These are phyloP conservation scores for Alternaria gansuensis DNA, from an alignment of 2,329 filamentous ascomycete genomes.

Conservation along the genomic window DNA sequence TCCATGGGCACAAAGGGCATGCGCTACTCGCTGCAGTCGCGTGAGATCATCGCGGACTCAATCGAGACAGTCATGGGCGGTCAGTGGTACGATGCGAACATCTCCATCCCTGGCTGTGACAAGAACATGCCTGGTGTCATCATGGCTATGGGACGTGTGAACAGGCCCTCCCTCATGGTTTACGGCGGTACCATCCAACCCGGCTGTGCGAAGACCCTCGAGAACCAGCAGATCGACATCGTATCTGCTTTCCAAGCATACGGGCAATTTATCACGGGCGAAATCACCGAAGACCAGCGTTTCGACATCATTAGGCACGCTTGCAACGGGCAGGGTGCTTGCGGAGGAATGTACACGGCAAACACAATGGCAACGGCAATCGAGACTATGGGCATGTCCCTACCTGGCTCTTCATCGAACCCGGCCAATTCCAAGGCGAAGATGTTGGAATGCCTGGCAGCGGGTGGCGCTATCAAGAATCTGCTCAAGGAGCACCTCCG, in stretches of 20 bases:
- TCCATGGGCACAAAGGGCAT: conserved; percentile 98
- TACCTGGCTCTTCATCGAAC: conserved; percentile 62
- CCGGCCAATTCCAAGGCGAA: conserved; percentile 62
- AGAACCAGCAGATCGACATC: conserved; percentile 83
- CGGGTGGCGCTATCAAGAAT: conserved; percentile 61
- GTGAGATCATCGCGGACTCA: conserved; percentile 96
- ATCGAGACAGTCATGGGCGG: conserved; percentile 99
- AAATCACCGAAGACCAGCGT: conserved; percentile 89
- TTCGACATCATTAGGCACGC: conserved; percentile 95
- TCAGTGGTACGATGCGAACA: conserved; percentile 98
- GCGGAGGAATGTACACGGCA: conserved; percentile 77
- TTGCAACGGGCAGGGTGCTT: conserved; percentile 83
- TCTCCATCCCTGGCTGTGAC: conserved; percentile 96
- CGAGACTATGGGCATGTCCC: conserved; percentile 61
- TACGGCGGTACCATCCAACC: conserved; percentile 95
- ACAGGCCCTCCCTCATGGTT: conserved; percentile 95
- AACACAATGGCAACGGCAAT: conserved; percentile 64
- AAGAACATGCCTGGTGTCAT: conserved; percentile 88
- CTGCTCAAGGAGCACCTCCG: conserved; percentile 61
- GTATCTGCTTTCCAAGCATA: conserved; percentile 98
- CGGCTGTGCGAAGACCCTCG: conserved; percentile 77
- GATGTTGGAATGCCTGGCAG: conserved; percentile 60
- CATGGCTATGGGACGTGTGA: conserved; percentile 89
- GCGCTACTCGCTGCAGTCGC: conserved; percentile 92
- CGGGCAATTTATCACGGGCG: conserved; percentile 89